A percentile compares a stretch with the other conserved stretches of the same genome.
phyloP scores from a whole-genome alignment of 805 yeast species.

The Metschnikowia bowlesiae region DNA sequence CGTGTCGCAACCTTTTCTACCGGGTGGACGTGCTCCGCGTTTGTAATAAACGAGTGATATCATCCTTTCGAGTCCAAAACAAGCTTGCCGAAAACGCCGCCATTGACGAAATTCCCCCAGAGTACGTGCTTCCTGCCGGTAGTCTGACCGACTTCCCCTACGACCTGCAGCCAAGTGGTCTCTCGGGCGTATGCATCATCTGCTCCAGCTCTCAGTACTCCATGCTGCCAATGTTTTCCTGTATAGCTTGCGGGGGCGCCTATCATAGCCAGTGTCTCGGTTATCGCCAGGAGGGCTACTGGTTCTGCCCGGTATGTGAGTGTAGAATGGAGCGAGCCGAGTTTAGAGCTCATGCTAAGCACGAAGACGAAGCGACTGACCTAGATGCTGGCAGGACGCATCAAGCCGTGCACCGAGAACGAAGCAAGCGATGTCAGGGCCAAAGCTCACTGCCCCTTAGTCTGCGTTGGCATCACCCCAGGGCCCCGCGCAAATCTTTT shows the following conservation, averaged over 20 bases:
- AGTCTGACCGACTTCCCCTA: constrained; percentile 1
- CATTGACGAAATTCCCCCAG: constrained; percentile 34
- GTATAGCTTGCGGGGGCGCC: constrained; percentile 34
- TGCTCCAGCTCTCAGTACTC: constrained; percentile 35
- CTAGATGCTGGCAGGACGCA: background rate
- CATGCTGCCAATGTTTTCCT: constrained; percentile 20
- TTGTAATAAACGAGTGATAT: constrained; percentile 8
- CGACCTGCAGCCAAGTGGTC: background rate
- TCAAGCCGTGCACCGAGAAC: background rate
- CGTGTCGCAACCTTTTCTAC: constrained; percentile 49
- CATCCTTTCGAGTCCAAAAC: constrained; percentile 24
- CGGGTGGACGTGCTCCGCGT: constrained; percentile 27
- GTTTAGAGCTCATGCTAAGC: background rate
- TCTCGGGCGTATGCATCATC: constrained; percentile 25
- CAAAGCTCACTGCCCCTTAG: background rate
- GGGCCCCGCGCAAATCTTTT: background rate
- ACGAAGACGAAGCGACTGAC: background rate
- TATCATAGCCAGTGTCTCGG: constrained; percentile 43
- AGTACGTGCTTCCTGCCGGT: constrained; percentile 26
- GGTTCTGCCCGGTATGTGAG: constrained; percentile 54
- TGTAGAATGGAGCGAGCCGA: constrained; percentile 27
- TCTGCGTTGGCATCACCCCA: background rate
- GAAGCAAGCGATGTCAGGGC: background rate
- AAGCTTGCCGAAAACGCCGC: constrained; percentile 32
- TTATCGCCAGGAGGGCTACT: constrained; percentile 16